Conservation (phyloP, 305 asterid species). For the Galium porrigens region DNA sequence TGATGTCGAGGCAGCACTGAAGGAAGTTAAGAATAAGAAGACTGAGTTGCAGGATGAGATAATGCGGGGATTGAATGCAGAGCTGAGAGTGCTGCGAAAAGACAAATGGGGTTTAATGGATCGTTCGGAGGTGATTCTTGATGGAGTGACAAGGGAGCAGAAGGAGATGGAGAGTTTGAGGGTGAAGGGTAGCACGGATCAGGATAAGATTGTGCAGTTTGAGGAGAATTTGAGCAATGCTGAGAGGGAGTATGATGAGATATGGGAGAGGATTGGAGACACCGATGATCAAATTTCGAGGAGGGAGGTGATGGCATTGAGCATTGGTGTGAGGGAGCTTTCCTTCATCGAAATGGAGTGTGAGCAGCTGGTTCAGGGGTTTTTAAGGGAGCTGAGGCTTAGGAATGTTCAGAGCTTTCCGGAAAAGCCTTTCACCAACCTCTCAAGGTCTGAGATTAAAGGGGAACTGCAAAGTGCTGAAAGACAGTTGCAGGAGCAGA, state of each 20-base stretch:
- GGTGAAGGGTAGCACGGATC: constrained; percentile 28
- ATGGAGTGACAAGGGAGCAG: constrained; percentile 21
- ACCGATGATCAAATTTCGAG: constrained; percentile 51
- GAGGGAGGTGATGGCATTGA: constrained; percentile 54
- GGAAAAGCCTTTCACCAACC: constrained; percentile 36
- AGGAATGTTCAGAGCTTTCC: constrained; percentile 21
- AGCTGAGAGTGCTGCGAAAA: constrained; percentile 33
- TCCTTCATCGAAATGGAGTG: constrained; percentile 67
- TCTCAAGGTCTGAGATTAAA: constrained; percentile 62
- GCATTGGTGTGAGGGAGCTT: constrained; percentile 83
- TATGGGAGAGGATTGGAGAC: constrained; percentile 54
- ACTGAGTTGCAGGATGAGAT: constrained; percentile 50
- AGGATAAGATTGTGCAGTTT: constrained; percentile 28
- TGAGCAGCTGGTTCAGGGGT: constrained; percentile 44
- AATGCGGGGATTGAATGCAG: constrained; percentile 43
- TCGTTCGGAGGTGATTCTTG: constrained; percentile 30
- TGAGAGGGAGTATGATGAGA: constrained; percentile 41
- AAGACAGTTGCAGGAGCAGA: constrained; percentile 57
- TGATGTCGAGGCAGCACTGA: constrained; percentile 33
- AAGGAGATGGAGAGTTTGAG: constrained; percentile 33
- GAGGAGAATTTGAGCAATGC: constrained; percentile 31
- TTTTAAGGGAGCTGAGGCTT: constrained; percentile 35
- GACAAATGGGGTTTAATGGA: constrained; percentile 29
- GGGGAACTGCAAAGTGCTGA: constrained; percentile 66
- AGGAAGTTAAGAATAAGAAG: constrained; percentile 42